Evolutionary conservation across 805 yeast species (phyloP).

Genomic region (Yamadazyma sp.): DNA sequence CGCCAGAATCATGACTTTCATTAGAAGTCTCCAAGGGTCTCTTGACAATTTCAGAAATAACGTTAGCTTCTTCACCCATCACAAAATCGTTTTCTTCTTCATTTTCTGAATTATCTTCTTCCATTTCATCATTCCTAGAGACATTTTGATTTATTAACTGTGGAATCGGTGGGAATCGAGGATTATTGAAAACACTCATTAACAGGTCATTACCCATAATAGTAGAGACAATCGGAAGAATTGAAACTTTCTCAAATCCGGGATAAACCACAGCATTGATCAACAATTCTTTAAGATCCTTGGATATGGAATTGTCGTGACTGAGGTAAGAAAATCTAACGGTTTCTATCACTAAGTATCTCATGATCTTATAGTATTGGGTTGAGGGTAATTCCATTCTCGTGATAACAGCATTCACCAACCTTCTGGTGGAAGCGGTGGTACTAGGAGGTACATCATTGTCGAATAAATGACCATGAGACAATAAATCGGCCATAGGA

Average conservation of each 20-base stretch:
- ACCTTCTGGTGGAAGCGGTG: conserved; percentile 34
- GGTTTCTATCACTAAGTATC: conserved; percentile 36
- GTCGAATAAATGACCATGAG: conserved; percentile 60
- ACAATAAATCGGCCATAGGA: conserved; percentile 65
- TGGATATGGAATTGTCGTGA: conserved; percentile 21
- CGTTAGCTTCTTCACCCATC: conserved; percentile 18
- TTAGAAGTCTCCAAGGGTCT: conserved; percentile 1
- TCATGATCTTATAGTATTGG: conserved; percentile 56
- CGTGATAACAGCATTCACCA: conserved; percentile 50
- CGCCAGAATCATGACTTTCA: conserved; percentile 27
- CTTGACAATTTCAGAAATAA: conserved; percentile 10
- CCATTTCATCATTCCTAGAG: conserved; percentile 35
- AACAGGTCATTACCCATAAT: conserved; percentile 51
- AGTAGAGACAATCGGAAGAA: conserved; percentile 67
- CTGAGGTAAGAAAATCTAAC: conserved; percentile 25
- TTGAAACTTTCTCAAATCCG: conserved; percentile 59
- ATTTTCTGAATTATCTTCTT: conserved; percentile 6
- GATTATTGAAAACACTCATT: conserved; percentile 64
- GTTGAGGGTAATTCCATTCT: conserved; percentile 58
- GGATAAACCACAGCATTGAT: conserved; percentile 67
- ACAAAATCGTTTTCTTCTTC: conserved; percentile 16
- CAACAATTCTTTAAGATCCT: conserved; percentile 39
- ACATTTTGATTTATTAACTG: conserved; percentile 30
- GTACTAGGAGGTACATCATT: conserved; percentile 41
- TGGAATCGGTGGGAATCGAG: conserved; percentile 65